A percentile compares a stretch with the other conserved stretches of the same genome.
Evolutionary conservation across 768 basidiomycete genomes (phyloP).

Genomic region (Macrolepiota albuminosa): DNA sequence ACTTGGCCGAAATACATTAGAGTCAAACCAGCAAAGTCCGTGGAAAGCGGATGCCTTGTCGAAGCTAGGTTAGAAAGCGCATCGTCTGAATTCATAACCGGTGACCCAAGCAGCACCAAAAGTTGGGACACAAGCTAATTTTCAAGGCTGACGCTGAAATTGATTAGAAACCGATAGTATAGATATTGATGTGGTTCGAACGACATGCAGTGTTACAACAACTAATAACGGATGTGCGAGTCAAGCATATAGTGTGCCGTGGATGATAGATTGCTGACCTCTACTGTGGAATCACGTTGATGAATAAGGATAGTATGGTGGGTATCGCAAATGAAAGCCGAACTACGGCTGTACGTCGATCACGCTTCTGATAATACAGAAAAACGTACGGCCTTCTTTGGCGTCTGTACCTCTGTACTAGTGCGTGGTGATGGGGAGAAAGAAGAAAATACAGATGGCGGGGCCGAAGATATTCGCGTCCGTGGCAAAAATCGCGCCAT

Average conservation of each 20-base stretch:
- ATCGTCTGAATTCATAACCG: background rate
- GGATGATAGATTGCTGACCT: background rate
- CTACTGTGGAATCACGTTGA: background rate
- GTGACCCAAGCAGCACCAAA: background rate
- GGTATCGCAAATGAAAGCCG: constrained; percentile 11
- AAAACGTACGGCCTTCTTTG: constrained; percentile 61
- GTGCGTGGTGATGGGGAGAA: constrained; percentile 32
- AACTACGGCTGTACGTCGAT: background rate
- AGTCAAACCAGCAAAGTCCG: background rate
- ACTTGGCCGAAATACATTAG: background rate
- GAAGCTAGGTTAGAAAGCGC: background rate
- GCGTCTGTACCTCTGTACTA: constrained; percentile 30
- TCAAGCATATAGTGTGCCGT: constrained; percentile 5
- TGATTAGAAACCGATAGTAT: background rate
- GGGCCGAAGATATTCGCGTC: constrained; percentile 34
- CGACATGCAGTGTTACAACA: constrained; percentile 12
- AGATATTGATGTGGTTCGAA: constrained; percentile 1
- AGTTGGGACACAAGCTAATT: too few relatives aligned
- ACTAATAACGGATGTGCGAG: constrained; percentile 2
- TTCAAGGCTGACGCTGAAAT: background rate
- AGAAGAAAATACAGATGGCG: constrained; percentile 29
- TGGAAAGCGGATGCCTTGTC: background rate
- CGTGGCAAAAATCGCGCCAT: constrained; percentile 50
- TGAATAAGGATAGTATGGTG: constrained; percentile 16
- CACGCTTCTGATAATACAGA: constrained; percentile 24